Base-by-base conservation (phyloP, 768 basidiomycete species). In the Royoungia palumana region DNA sequence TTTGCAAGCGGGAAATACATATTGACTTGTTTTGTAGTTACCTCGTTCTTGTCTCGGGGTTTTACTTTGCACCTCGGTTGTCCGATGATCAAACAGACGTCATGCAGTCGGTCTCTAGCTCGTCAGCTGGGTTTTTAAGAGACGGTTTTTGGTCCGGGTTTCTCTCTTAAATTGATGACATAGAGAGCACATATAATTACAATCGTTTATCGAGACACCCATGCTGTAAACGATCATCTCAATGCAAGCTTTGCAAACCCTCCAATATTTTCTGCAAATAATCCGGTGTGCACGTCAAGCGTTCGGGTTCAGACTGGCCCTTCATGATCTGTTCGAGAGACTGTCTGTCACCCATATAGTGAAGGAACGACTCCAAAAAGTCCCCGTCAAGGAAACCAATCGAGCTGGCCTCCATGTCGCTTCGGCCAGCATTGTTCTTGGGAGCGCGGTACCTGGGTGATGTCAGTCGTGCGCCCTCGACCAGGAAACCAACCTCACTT, bases 341-440 rank as follows among this genome's bases (percentile, higher is more conserved):
- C 6, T 70, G 59, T 1, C 74, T 66, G 17, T 75, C 68, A 12
- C 59, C 63, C 32, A 60, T 62, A 41, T 75, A 70, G 16, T 66
- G 67, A 44, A 85, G 72, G 64, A 87, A 82, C 17, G 72, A 69
- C 65, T 94, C 89, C 17, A 96, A 62, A 54, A 93, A 88, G 60
- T 90, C 87, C 2, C 93, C 94, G 52, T 96, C 93, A 24, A 96
- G 72, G 74, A 96, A 93, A 14, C 91, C 92, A 35, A 75, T 76
- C 2, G 86, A 76, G 1, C 75, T 57, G 22, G 66, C 57, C 27
- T 84, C 78, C 8, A 76, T 72, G 56, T 89, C 86, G 41, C 76
- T 81, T 20, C 74, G 72, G 7, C 85, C 82, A 20, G 70, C 62
- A 0, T 70, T 70, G 34, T 72, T 79, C 54, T 79, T 80, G 0